Conservation (phyloP, 2,329 filamentous ascomycete species). For the Microsporum audouinii region DNA sequence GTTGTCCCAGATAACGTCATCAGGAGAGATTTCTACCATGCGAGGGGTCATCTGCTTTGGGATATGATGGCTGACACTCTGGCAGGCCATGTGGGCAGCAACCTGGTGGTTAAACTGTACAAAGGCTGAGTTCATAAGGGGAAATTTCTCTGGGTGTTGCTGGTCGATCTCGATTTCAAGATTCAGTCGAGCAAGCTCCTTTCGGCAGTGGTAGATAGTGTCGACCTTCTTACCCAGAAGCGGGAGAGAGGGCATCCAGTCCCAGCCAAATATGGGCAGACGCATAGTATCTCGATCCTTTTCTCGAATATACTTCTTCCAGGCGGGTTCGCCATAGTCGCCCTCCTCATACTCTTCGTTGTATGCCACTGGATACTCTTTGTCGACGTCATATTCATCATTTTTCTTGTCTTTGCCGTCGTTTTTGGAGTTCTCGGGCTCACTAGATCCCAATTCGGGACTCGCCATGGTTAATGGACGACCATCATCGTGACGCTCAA, state of each 20-base stretch:
- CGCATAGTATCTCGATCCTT: slow-evolving; percentile 79
- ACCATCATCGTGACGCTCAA: slow-evolving; percentile 22
- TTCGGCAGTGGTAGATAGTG: slow-evolving; percentile 82
- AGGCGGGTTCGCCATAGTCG: slow-evolving; percentile 54
- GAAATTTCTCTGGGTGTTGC: slow-evolving; percentile 70
- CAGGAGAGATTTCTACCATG: slow-evolving; percentile 83
- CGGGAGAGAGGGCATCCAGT: slow-evolving; percentile 69
- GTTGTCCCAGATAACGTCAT: slow-evolving; percentile 92
- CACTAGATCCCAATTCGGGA: slow-evolving; percentile 18
- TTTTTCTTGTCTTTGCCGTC: slow-evolving; percentile 5
- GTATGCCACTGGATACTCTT: slow-evolving; percentile 51
- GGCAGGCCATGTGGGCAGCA: slow-evolving; percentile 95
- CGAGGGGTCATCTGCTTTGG: slow-evolving; percentile 90
- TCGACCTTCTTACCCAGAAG: slow-evolving; percentile 83
- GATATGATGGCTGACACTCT: slow-evolving; percentile 78
- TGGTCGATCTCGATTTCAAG: slow-evolving; percentile 88
- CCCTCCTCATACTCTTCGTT: slow-evolving; percentile 52
- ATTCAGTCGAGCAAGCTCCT: slow-evolving; percentile 76
- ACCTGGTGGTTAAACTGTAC: slow-evolving; percentile 98
- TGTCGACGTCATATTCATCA: slow-evolving; percentile 15
- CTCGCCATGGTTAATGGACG: slow-evolving; percentile 25
- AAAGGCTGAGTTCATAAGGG: slow-evolving; percentile 90
- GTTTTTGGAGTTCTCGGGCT: neutral
- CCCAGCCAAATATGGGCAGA: slow-evolving; percentile 49
- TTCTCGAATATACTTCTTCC: slow-evolving; percentile 70